phyloP scores from a whole-genome alignment of 208 protist species.

The Wallacemonas sp. region DNA sequence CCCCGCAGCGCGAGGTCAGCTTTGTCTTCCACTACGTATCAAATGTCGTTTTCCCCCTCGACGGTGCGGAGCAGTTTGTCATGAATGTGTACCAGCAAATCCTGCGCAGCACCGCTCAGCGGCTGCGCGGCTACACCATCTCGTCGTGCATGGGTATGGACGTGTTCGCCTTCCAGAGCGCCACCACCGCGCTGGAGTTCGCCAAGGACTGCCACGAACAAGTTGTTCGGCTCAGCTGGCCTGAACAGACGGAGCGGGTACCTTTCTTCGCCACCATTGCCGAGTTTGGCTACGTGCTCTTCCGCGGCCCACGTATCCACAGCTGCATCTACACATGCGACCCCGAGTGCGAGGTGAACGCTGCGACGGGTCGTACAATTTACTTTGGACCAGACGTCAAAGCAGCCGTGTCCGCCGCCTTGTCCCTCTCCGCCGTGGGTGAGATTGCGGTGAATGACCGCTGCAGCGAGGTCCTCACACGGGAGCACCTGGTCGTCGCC shows the following conservation, averaged over 20 bases:
- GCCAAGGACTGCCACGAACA: constrained; percentile 68
- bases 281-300: constrained; percentile 51
- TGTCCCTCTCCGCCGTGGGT: constrained; percentile 56
- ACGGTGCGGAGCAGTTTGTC: constrained; percentile 59
- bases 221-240: constrained; percentile 58
- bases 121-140: constrained; percentile 56
- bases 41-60: constrained; percentile 31
- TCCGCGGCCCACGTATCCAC: constrained; percentile 81
- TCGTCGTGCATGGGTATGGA: constrained; percentile 48
- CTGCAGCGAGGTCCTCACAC: constrained; percentile 50
- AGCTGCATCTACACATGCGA: constrained; percentile 81
- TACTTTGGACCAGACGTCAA: constrained; percentile 69
- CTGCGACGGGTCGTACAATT: constrained; percentile 52
- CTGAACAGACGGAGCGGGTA: constrained; percentile 23
- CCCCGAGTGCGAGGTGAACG: constrained; percentile 65
- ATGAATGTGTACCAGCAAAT: constrained; percentile 71
- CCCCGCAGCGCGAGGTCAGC: constrained; percentile 69
- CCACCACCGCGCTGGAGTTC: constrained; percentile 66
- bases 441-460: constrained; percentile 78
- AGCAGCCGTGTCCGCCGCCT: constrained; percentile 49
- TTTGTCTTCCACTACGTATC: constrained; percentile 84
- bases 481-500: constrained; percentile 36
- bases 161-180: constrained; percentile 76
- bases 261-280: constrained; percentile 34
- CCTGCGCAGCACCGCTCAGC: constrained; percentile 36